Evolutionary conservation across 495 filamentous ascomycete species (phyloP).

Genomic region (Astrothelium macrocarpum): DNA sequence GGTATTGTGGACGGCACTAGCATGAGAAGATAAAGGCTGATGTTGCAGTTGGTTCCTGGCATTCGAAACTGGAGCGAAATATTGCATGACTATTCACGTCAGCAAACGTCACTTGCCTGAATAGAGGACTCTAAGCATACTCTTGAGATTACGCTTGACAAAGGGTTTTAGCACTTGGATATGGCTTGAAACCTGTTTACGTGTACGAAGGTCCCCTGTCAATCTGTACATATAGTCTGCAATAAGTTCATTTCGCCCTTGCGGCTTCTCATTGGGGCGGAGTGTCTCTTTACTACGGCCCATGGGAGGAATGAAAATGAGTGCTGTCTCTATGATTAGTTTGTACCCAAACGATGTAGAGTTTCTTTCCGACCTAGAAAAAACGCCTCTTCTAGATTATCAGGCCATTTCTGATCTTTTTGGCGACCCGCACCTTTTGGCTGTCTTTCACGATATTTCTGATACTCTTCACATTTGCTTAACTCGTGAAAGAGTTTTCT

Average conservation of each 20-base stretch:
- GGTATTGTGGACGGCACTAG: background rate
- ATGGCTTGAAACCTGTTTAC: conserved; percentile 94
- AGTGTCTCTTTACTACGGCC: conserved; percentile 65
- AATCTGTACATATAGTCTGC: conserved; percentile 64
- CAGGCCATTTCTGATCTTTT: conserved; percentile 65
- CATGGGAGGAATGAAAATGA: conserved; percentile 72
- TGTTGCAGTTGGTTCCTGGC: background rate
- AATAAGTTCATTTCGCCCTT: conserved; percentile 88
- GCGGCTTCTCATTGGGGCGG: conserved; percentile 51
- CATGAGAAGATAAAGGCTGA: background rate
- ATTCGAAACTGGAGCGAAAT: conserved; percentile 11
- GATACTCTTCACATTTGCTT: conserved; percentile 47
- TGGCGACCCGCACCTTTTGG: conserved; percentile 41
- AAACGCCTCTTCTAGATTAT: conserved; percentile 76
- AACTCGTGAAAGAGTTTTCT: conserved; percentile 21
- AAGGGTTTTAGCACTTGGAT: conserved; percentile 92
- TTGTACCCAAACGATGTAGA: conserved; percentile 17
- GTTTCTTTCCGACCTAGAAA: conserved; percentile 56
- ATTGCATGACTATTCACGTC: background rate
- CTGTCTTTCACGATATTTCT: conserved; percentile 59
- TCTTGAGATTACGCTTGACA: conserved; percentile 48
- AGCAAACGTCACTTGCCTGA: background rate
- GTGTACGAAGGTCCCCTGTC: conserved; percentile 53
- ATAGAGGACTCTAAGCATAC: conserved; percentile 31
- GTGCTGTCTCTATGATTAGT: conserved; percentile 42